Conservation (phyloP, 2,329 filamentous ascomycete species). For the Grosmannia huntii region DNA sequence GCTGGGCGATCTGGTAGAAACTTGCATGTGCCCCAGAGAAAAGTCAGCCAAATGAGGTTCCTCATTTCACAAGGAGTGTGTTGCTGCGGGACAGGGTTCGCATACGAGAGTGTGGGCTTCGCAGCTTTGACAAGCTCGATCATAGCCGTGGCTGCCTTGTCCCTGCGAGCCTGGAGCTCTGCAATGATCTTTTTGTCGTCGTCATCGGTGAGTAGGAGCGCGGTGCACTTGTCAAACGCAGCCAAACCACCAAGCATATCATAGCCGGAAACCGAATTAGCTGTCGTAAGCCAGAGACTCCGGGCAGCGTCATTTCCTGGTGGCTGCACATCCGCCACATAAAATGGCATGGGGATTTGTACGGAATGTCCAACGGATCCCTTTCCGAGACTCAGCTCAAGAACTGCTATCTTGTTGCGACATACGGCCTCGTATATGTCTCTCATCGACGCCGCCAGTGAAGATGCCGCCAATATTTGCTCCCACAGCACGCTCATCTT, state of each 20-base stretch:
- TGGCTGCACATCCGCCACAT: slow-evolving; percentile 59
- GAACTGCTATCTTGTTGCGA: slow-evolving; percentile 71
- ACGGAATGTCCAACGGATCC: slow-evolving; percentile 49
- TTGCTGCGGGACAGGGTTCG: not conserved
- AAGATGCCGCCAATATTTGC: slow-evolving; percentile 58
- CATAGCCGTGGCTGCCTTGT: slow-evolving; percentile 63
- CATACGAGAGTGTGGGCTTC: slow-evolving; percentile 49
- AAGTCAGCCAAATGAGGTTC: not conserved
- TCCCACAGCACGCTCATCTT: slow-evolving; percentile 56
- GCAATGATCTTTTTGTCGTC: slow-evolving; percentile 63
- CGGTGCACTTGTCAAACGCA: slow-evolving; percentile 74
- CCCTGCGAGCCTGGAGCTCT: slow-evolving; percentile 64
- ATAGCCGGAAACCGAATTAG: slow-evolving; percentile 59
- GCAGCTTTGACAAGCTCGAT: slow-evolving; percentile 70
- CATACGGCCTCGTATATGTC: slow-evolving; percentile 74
- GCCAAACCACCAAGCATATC: slow-evolving; percentile 54
- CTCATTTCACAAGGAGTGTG: not conserved
- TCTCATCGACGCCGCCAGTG: slow-evolving; percentile 69
- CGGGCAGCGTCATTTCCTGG: slow-evolving; percentile 51
- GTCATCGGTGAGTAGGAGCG: slow-evolving; percentile 71
- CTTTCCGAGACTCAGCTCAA: slow-evolving; percentile 55
- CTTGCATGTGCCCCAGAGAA: slow-evolving; percentile 7
- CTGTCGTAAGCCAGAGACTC: slow-evolving; percentile 78
- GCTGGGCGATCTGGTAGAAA: slow-evolving; percentile 56
- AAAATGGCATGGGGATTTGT: slow-evolving; percentile 53